These are phyloP conservation scores for Mallotus repandus DNA, from an alignment of 441 rosid genomes.

Conservation along the genomic window DNA sequence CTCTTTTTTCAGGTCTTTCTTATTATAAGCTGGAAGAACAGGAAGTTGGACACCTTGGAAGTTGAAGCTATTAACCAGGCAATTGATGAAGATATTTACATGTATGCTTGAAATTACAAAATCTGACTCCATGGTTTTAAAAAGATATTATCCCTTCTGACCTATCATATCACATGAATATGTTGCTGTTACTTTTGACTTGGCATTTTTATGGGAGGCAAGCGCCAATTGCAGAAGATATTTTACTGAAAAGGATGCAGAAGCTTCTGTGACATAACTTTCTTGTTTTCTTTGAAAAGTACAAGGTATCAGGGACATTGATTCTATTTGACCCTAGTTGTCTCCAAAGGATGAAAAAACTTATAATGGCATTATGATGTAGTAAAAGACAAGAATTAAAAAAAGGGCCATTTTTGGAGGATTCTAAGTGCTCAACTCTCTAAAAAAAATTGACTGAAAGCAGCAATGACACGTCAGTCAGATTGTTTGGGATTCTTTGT, in stretches of 20 bases:
- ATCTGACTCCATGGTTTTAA: constrained; percentile 2
- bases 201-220: constrained; percentile 19
- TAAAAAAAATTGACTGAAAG: constrained; percentile 26
- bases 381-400: neutral
- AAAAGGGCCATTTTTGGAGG: constrained; percentile 16
- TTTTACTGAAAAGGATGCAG: constrained; percentile 27
- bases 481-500: constrained; percentile 3
- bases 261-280: constrained; percentile 18
- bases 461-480: constrained; percentile 31
- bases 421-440: constrained; percentile 12
- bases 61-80: constrained; percentile 8
- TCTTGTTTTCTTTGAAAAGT: constrained; percentile 28
- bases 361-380: constrained; percentile 22
- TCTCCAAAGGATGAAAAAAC: constrained; percentile 19
- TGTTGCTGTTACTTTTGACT: neutral
- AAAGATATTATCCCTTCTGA: neutral
- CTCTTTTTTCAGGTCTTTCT: constrained; percentile 22
- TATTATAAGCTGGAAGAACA: constrained; percentile 9
- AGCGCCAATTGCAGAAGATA: constrained; percentile 18
- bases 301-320: constrained; percentile 30
- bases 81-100: neutral
- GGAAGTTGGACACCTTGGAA: constrained; percentile 9
- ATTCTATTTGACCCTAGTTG: constrained; percentile 23
- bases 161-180: neutral
- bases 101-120: neutral